A percentile compares a stretch with the other conserved stretches of the same genome.
These are phyloP conservation scores for Vigna angularis DNA, from an alignment of 306 rosid genomes.

Conservation along the genomic window DNA sequence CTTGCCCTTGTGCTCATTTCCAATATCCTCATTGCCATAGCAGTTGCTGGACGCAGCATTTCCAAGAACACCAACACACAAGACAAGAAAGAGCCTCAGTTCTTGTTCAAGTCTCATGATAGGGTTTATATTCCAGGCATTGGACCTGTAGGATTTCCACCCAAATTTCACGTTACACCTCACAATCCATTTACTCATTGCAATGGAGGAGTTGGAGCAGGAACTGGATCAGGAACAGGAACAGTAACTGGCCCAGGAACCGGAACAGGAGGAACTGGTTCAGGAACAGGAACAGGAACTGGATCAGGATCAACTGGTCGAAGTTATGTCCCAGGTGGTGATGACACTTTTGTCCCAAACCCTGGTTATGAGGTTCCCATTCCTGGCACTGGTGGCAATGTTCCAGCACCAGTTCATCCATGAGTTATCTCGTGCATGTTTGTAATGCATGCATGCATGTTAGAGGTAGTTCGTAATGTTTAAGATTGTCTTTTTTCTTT, in stretches of 20 bases:
- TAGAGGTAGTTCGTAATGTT: slow-evolving; percentile 30
- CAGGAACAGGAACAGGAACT: not conserved
- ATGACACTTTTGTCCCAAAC: slow-evolving; percentile 74
- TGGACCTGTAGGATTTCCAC: slow-evolving; percentile 59
- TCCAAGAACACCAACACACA: slow-evolving; percentile 22
- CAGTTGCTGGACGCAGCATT: slow-evolving; percentile 53
- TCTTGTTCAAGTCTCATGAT: slow-evolving; percentile 48
- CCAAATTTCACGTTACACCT: slow-evolving; percentile 26
- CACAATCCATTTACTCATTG: slow-evolving; percentile 45
- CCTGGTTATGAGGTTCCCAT: slow-evolving; percentile 72
- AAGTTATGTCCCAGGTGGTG: slow-evolving; percentile 71
- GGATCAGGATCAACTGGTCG: slow-evolving; percentile 12
- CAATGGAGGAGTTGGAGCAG: slow-evolving; percentile 26
- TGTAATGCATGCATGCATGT: slow-evolving; percentile 19
- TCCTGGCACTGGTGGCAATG: slow-evolving; percentile 58
- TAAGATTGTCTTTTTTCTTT: not conserved
- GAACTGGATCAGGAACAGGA: slow-evolving; percentile 9
- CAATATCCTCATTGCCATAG: slow-evolving; percentile 47
- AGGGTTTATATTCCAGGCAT: slow-evolving; percentile 63
- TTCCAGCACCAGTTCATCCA: slow-evolving; percentile 47
- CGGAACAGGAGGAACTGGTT: not conserved
- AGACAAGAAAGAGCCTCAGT: slow-evolving; percentile 67
- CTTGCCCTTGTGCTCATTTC: slow-evolving; percentile 34
- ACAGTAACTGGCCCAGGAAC: not conserved
- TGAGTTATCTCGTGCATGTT: slow-evolving; percentile 45